phyloP scores from a whole-genome alignment of 129 eudicot species.

The Sambucus nigra region DNA sequence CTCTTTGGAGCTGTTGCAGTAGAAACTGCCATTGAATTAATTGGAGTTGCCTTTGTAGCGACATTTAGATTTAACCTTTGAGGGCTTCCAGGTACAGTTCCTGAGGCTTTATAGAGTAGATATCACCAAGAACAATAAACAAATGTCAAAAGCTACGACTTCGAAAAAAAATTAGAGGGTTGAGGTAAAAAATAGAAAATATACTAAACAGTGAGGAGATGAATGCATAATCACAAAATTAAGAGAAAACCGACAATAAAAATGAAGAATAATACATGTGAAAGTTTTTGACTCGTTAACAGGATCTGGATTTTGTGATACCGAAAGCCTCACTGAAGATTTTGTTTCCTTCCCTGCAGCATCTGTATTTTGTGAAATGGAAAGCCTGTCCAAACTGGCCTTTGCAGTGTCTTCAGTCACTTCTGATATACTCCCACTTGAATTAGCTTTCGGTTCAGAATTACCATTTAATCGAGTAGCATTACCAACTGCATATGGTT shows the following conservation, averaged over 20 bases:
- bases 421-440: constrained; percentile 43
- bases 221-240: not conserved
- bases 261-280: constrained; percentile 35
- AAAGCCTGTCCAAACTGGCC: constrained; percentile 48
- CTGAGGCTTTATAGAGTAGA: constrained; percentile 49
- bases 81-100: constrained; percentile 51
- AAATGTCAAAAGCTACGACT: not conserved
- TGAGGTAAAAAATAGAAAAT: not conserved
- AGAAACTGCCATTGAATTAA: constrained; percentile 32
- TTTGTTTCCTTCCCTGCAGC: constrained; percentile 58
- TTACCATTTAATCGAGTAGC: constrained; percentile 39
- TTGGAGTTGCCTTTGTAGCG: constrained; percentile 39
- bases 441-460: constrained; percentile 44
- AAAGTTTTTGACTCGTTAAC: constrained; percentile 49
- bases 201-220: not conserved
- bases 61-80: constrained; percentile 44
- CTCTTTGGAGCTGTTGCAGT: constrained; percentile 43
- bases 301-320: constrained; percentile 48
- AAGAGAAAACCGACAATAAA: not conserved
- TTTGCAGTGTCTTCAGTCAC: constrained; percentile 47
- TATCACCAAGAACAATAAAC: not conserved
- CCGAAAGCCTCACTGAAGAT: constrained; percentile 51
- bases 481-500: constrained; percentile 51
- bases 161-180: not conserved
- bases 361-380: constrained; percentile 70